phyloP scores from a whole-genome alignment of 2,329 filamentous ascomycete genomes.

The Dissoconium aciculare region DNA sequence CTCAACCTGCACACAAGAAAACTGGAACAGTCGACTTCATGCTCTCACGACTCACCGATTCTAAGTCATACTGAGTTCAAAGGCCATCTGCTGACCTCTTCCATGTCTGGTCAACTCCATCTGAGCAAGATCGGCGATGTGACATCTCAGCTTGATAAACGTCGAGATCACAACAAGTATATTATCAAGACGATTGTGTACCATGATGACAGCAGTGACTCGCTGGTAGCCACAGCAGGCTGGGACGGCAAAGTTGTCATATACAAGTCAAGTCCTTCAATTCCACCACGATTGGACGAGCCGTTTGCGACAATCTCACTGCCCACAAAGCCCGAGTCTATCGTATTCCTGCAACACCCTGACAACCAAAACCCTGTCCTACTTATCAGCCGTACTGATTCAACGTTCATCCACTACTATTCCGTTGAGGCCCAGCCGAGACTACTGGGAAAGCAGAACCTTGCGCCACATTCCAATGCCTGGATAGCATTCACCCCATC shows the following conservation, averaged over 20 bases:
- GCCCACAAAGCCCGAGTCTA: conserved; percentile 42
- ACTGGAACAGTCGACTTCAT: conserved; percentile 24
- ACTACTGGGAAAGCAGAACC: conserved; percentile 42
- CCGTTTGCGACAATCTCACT: conserved; percentile 31
- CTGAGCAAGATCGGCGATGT: conserved; percentile 31
- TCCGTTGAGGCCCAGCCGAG: conserved; percentile 23
- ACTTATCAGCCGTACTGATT: conserved; percentile 42
- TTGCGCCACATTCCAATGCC: conserved; percentile 47
- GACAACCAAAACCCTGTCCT: conserved; percentile 35
- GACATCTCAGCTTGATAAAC: conserved; percentile 31
- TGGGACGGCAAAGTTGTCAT: conserved; percentile 45
- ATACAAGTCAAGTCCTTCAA: conserved; percentile 25
- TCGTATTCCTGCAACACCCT: conserved; percentile 38
- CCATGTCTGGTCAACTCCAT: conserved; percentile 44
- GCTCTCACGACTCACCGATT: conserved; percentile 38
- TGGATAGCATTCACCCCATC: conserved; percentile 50
- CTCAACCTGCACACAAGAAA: conserved; percentile 25
- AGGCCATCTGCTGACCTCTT: conserved; percentile 37
- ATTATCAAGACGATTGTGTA: conserved; percentile 36
- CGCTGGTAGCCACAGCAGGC: conserved; percentile 41
- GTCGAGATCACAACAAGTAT: conserved; percentile 46
- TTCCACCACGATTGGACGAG: conserved; percentile 19
- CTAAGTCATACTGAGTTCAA: conserved; percentile 35
- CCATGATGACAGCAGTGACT: conserved; percentile 12
- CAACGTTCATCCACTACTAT: conserved; percentile 45